Conservation (phyloP, 495 filamentous ascomycete genomes). For the Ramalina peruviana region DNA sequence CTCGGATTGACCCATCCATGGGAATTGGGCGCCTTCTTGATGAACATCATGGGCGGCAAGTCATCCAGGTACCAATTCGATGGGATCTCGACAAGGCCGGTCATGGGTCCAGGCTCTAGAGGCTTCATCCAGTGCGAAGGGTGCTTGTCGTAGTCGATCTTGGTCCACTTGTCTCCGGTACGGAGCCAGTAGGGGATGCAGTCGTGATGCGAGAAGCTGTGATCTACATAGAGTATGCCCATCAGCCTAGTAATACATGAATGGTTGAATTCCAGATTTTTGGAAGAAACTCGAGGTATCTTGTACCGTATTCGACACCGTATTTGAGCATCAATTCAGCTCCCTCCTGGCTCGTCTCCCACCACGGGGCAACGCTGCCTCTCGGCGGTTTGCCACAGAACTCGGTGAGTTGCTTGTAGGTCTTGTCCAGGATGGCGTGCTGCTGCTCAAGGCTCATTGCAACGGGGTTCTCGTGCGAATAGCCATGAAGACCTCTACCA, state of each 20-base stretch:
- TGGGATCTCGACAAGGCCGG: constrained; percentile 50
- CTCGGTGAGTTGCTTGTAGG: constrained; percentile 53
- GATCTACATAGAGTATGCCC: constrained; percentile 14
- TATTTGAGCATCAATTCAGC: constrained; percentile 52
- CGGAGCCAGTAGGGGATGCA: constrained; percentile 52
- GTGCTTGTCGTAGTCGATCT: constrained; percentile 45
- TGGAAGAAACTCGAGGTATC: background rate
- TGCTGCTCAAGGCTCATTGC: constrained; percentile 65
- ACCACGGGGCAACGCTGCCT: constrained; percentile 51
- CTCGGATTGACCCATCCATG: constrained; percentile 48
- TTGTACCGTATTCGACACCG: constrained; percentile 45
- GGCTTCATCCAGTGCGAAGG: constrained; percentile 57
- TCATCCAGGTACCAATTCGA: constrained; percentile 59
- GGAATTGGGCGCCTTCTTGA: constrained; percentile 43
- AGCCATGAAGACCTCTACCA: constrained; percentile 47
- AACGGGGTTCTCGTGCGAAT: constrained; percentile 63
- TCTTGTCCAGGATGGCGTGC: constrained; percentile 61
- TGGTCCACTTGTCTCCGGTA: constrained; percentile 46
- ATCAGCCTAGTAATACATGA: background rate
- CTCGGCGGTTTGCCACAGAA: constrained; percentile 65
- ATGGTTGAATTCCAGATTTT: background rate
- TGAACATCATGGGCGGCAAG: constrained; percentile 47
- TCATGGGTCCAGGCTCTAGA: constrained; percentile 35
- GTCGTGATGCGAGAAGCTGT: constrained; percentile 54
- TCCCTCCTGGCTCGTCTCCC: constrained; percentile 54